These are phyloP conservation scores for Lentinus brumalis DNA, from an alignment of 768 basidiomycete species.

Conservation along the genomic window DNA sequence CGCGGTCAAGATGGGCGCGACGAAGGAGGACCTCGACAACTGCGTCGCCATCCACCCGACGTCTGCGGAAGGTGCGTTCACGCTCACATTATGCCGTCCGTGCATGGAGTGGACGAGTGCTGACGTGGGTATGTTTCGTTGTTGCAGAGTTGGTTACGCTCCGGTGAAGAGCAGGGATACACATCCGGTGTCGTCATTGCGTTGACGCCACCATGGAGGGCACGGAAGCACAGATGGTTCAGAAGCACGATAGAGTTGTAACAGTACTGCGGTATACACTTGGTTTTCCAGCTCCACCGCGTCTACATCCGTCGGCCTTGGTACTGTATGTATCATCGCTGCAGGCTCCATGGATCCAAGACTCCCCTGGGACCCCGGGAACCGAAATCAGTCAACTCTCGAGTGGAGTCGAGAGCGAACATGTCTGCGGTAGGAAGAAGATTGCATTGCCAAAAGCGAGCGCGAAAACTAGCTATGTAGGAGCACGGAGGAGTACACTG, in stretches of 20 bases:
- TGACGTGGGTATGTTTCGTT: constrained; percentile 14
- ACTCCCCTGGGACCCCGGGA: too few relatives aligned
- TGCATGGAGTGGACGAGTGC: constrained; percentile 3
- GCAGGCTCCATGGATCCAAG: too few relatives aligned
- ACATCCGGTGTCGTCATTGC: background rate
- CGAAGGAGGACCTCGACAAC: constrained; percentile 81
- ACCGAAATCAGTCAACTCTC: too few relatives aligned
- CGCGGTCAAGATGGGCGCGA: constrained; percentile 95
- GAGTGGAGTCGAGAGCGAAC: too few relatives aligned
- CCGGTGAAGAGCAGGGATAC: constrained; percentile 32
- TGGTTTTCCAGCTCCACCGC: background rate
- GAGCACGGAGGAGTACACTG: background rate
- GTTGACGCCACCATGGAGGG: background rate
- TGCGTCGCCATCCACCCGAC: constrained; percentile 94
- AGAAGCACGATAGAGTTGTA: background rate
- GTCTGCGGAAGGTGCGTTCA: constrained; percentile 69
- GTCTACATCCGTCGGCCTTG: too few relatives aligned
- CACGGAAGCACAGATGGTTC: background rate
- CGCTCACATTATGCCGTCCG: too few relatives aligned
- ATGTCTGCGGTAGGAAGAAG: background rate
- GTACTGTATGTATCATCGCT: too few relatives aligned
- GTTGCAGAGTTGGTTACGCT: constrained; percentile 58
- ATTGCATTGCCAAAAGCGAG: background rate
- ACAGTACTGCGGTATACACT: too few relatives aligned
- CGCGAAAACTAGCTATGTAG: background rate